Percentiles rank a stretch among this genome's conserved stretches.
phyloP scores from a whole-genome alignment of 1,284 basidiomycete genomes.

The Mycosarcoma maydis region DNA sequence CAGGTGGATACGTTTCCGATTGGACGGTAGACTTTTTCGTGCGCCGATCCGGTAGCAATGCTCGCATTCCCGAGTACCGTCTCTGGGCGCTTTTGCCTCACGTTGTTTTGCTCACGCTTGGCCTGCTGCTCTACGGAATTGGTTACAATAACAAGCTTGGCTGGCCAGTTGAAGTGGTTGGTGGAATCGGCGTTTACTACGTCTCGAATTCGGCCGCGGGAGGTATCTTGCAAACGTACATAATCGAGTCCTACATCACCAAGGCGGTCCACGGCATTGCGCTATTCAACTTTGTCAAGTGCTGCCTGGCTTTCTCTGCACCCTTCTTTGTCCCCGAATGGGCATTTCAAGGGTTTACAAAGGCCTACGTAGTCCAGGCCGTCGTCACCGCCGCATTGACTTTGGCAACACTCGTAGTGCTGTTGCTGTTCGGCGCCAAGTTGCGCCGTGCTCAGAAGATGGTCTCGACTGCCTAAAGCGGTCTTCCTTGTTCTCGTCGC shows the following conservation, averaged over 20 bases:
- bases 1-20: slow-evolving; percentile 64
- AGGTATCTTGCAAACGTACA: slow-evolving; percentile 57
- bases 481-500: neutral
- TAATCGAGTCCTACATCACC: slow-evolving; percentile 65
- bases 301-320: slow-evolving; percentile 66
- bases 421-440: slow-evolving; percentile 51
- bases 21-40: slow-evolving; percentile 59
- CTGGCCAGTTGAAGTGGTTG: slow-evolving; percentile 67
- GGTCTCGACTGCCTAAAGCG: slow-evolving; percentile 23
- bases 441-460: slow-evolving; percentile 42
- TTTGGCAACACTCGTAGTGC: slow-evolving; percentile 23
- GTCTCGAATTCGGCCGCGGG: slow-evolving; percentile 34
- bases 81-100: slow-evolving; percentile 64
- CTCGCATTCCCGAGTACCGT: slow-evolving; percentile 67
- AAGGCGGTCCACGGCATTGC: slow-evolving; percentile 65
- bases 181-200: slow-evolving; percentile 66
- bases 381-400: slow-evolving; percentile 59
- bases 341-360: slow-evolving; percentile 56
- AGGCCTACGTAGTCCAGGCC: slow-evolving; percentile 60
- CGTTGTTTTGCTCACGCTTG: slow-evolving; percentile 61
- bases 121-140: slow-evolving; percentile 62
- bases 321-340: slow-evolving; percentile 66
- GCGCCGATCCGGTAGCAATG: slow-evolving; percentile 28
- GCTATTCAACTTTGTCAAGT: slow-evolving; percentile 68
- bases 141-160: slow-evolving; percentile 53